Conservation (phyloP, 2,329 filamentous ascomycete species). For the Pseudocercospora fuligena region DNA sequence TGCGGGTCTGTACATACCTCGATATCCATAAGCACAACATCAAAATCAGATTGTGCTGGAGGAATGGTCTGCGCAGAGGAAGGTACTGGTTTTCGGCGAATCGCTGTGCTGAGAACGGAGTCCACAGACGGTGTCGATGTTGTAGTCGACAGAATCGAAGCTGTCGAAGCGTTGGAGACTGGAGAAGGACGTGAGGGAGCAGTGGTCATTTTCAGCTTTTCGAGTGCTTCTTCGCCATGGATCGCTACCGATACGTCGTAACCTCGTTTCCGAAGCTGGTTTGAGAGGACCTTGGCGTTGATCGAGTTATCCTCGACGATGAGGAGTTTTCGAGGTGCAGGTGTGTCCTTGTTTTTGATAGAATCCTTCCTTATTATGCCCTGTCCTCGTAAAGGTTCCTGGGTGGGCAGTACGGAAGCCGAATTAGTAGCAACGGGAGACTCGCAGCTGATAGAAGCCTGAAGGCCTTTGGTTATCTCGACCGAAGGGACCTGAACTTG, state of each 20-base stretch:
- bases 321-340: constrained; percentile 10
- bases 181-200: neutral
- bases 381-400: constrained; percentile 4
- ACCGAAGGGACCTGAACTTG: constrained; percentile 1
- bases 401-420: neutral
- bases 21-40: constrained; percentile 38
- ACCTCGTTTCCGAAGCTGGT: constrained; percentile 33
- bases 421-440: constrained; percentile 1
- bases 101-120: constrained; percentile 6
- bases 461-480: constrained; percentile 12
- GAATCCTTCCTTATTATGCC: constrained; percentile 2
- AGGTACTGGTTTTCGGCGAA: constrained; percentile 21
- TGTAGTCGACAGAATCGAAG: neutral
- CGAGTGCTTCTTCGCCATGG: constrained; percentile 37
- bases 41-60: constrained; percentile 19
- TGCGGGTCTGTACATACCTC: constrained; percentile 11
- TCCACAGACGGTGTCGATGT: constrained; percentile 1
- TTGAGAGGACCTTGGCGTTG: constrained; percentile 37
- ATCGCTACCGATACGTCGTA: constrained; percentile 33
- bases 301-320: constrained; percentile 39
- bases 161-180: neutral
- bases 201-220: constrained; percentile 26
- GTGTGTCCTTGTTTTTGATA: neutral
- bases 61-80: neutral
- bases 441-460: neutral